Evolutionary conservation across 2,329 filamentous ascomycete genomes (phyloP), one percentile per base, ranked within the genome.

Genomic region (Xylariaceae sp.): DNA sequence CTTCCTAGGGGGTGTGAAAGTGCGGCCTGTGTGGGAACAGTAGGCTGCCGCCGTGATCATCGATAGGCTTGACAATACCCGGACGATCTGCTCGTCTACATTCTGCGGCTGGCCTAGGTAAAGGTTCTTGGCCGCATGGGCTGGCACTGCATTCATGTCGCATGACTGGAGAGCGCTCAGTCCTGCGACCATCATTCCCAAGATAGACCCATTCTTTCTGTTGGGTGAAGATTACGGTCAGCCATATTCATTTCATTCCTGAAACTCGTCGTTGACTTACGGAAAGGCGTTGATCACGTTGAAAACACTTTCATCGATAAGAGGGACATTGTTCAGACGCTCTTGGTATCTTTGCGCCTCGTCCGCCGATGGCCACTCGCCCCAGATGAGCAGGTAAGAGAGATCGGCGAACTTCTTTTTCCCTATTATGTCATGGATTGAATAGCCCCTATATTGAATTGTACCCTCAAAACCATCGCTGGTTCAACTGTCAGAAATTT

Each of bases 21-120:
- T 23, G 5, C 50, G 45, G 2, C 30, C 51, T 15, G 18, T 51
- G 33, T 56, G 45, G 50, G 62, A 60, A 45, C 61, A 64, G 42
- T 62, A 62, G 18, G 56, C 47, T 2, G 58, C 55, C 2, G 61
- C 61, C 6, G 56, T 57, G 43, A 62, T 62, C 48, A 53, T 59
- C 9, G 61, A 59, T 21, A 62, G 24, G 37, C 53, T 59, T 9
- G 51, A 53, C 32, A 64, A 18, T 13, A 57, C 51, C 3, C 57
- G 42, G 45, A 59, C 53, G 6, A 64, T 48, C 27, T 60, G 53
- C 20, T 54, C 47, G 16, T 64, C 58, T 9, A 62, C 56, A 5
- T 55, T 51, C 18, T 59, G 21, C 3, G 58, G 49, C 32, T 57
- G 42, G 5, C 60, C 54, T 8, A 57, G 41, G 40, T 61, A 62